Evolutionary conservation across 2,329 filamentous ascomycete genomes (phyloP).

Genomic region (Pseudogymnoascus sp.): DNA sequence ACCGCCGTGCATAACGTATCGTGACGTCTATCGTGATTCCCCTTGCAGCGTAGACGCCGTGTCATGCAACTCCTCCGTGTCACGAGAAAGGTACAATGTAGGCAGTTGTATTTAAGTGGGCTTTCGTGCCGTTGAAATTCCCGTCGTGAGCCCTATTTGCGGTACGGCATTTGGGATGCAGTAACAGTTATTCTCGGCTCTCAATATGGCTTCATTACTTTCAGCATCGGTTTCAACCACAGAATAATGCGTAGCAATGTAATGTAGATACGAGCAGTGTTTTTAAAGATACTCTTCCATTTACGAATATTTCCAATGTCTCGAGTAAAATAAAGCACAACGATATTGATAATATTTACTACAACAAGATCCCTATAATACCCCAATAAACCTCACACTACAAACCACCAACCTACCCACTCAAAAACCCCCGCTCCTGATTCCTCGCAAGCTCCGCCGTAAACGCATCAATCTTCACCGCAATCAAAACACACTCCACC

Average conservation of each 20-base stretch:
- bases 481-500: constrained; percentile 65
- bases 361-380: background rate
- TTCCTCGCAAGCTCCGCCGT: constrained; percentile 62
- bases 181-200: background rate
- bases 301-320: background rate
- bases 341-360: background rate
- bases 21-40: background rate
- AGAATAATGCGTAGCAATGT: background rate
- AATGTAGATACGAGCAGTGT: background rate
- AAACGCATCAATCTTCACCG: constrained; percentile 68
- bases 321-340: background rate
- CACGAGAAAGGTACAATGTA: background rate
- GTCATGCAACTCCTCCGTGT: background rate
- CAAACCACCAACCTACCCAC: background rate
- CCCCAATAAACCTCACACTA: background rate
- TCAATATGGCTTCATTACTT: background rate
- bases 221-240: background rate
- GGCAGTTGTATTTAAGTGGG: background rate
- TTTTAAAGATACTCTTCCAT: background rate
- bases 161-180: background rate
- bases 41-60: background rate
- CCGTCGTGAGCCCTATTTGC: background rate
- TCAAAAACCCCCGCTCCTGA: constrained; percentile 54
- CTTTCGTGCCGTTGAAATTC: background rate
- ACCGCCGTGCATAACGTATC: background rate